A percentile compares a stretch with the other conserved stretches of the same genome.
These are phyloP conservation scores for Hygrophila difformis DNA, from an alignment of 257 asterid species.

Conservation along the genomic window DNA sequence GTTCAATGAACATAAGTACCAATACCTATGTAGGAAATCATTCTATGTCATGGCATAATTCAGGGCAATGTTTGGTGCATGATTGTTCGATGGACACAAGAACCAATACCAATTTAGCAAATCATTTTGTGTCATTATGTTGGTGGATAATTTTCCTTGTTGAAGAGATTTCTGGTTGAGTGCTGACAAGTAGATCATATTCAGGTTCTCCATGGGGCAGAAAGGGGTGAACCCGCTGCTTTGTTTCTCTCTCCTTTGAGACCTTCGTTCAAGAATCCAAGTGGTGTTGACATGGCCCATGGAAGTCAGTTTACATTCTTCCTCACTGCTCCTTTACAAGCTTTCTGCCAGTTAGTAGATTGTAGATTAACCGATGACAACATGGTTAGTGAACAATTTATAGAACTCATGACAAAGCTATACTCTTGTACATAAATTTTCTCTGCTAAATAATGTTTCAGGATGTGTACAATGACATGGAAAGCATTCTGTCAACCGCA, in stretches of 20 bases:
- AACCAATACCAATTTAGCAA: neutral
- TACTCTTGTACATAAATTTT: neutral
- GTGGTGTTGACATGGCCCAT: conserved; percentile 33
- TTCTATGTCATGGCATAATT: too few species aligned
- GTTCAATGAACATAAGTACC: too few species aligned
- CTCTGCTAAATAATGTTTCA: conserved; percentile 19
- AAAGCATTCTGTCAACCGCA: conserved; percentile 55
- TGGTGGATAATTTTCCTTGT: too few species aligned
- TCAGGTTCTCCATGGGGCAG: conserved; percentile 90
- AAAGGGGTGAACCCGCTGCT: conserved; percentile 81
- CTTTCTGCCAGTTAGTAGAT: conserved; percentile 83
- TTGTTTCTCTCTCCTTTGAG: conserved; percentile 78
- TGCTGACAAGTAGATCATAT: conserved; percentile 12
- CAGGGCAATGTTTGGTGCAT: neutral
- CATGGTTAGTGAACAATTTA: conserved; percentile 36
- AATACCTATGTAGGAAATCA: too few species aligned
- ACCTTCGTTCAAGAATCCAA: conserved; percentile 61
- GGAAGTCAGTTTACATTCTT: conserved; percentile 96
- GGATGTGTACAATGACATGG: conserved; percentile 47
- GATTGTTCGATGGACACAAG: neutral
- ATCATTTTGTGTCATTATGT: too few species aligned
- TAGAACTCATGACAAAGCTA: neutral
- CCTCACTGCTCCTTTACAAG: conserved; percentile 84
- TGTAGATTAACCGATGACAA: conserved; percentile 36
- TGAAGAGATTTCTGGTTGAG: neutral